Base-by-base conservation (phyloP, 2,329 filamentous ascomycete species). In the Hypoxylon sp. region DNA sequence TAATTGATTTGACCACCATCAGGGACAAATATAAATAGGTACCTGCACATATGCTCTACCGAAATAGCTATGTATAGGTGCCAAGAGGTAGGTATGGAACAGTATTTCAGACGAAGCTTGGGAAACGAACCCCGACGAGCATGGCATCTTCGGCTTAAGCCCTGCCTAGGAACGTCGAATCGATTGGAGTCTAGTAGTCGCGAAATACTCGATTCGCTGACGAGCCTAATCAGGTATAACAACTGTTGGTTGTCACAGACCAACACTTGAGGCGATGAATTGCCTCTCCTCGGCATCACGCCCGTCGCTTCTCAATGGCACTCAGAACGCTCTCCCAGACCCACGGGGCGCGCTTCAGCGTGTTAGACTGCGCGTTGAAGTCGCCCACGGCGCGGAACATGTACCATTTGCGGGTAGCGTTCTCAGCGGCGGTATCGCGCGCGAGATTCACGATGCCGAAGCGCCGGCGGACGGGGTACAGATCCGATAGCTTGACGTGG, bases 371-470 rank as follows among this genome's bases (percentile, higher is more conserved):
- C 37, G 80, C 74, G 44, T 75, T 78, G 65, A 85, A 84, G 7
- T 75, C 71, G 4, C 72, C 72, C 17, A 83, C 78, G 1, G 79
- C 80, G 17, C 77, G 73, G 68, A 78, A 82, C 61, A 76, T 77
- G 68, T 80, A 83, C 78, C 79, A 82, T 60, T 72, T 77, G 50
- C 80, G 68, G 13, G 44, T 27, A 6, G 75, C 71, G 33, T 78
- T 76, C 48, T 76, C 76, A 2, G 71, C 71, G 0, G 71, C 31
- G 2, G 74, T 77, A 51, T 80, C 79, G 7, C 79, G 72, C 22
- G 73, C 72, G 33, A 80, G 75, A 67, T 83, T 84, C 61, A 82
- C 81, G 55, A 82, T 78, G 30, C 82, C 80, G 7, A 82, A 61
- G 4, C 80, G 72, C 55, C 69, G 71, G 27, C 58, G 74, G 3